A percentile compares a stretch with the other conserved stretches of the same genome.
phyloP scores from a whole-genome alignment of 768 basidiomycete genomes.

The Hygrophoropsis aurantiaca region DNA sequence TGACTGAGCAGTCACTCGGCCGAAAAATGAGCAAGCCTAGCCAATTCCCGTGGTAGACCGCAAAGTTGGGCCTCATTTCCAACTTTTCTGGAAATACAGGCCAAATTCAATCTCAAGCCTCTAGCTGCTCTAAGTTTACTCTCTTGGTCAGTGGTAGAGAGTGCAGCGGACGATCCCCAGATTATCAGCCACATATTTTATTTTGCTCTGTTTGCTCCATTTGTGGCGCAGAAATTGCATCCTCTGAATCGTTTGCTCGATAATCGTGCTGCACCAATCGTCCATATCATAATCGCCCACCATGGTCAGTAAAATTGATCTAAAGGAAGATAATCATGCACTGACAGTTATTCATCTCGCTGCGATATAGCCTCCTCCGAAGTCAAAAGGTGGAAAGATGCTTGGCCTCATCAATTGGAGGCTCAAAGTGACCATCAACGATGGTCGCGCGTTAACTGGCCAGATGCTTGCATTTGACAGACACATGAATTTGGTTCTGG shows the following conservation, averaged over 20 bases:
- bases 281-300: slow-evolving; percentile 38
- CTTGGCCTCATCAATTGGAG: slow-evolving; percentile 96
- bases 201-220: slow-evolving; percentile 36
- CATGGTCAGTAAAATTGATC: slow-evolving; percentile 49
- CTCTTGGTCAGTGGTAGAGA: too few relatives aligned
- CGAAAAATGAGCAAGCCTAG: too few relatives aligned
- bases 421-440: slow-evolving; percentile 95
- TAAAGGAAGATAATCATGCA: not conserved
- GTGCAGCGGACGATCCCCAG: too few relatives aligned
- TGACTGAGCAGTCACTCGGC: too few relatives aligned
- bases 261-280: slow-evolving; percentile 2
- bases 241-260: slow-evolving; percentile 13
- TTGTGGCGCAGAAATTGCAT: slow-evolving; percentile 22
- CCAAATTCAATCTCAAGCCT: too few relatives aligned
- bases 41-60: too few relatives aligned
- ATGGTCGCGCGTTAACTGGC: slow-evolving; percentile 91
- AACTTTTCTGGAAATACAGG: too few relatives aligned
- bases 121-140: too few relatives aligned
- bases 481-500: slow-evolving; percentile 98
- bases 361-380: slow-evolving; percentile 78
- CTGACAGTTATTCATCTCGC: slow-evolving; percentile 8
- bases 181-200: slow-evolving; percentile 6
- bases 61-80: too few relatives aligned
- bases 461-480: slow-evolving; percentile 99
- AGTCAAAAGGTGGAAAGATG: slow-evolving; percentile 99